Percentiles rank a stretch among this genome's conserved stretches.
Conservation (phyloP, 257 asterid genomes). For the Solanum piurae region DNA sequence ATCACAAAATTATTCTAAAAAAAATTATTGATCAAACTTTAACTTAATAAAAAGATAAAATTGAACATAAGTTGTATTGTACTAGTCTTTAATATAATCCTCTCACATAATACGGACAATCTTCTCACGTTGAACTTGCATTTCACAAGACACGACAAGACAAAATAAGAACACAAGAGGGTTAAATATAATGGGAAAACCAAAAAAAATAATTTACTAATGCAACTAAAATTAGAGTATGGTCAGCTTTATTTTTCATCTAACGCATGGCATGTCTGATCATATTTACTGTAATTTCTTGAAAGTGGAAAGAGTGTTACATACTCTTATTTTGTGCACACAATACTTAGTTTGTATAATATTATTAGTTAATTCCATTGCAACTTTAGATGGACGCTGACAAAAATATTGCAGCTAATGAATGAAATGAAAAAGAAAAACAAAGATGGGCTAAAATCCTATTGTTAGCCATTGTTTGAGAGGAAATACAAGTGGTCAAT, state of each 20-base stretch:
- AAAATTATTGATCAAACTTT: not conserved
- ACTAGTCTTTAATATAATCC: not conserved
- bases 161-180: not conserved
- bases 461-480: not conserved
- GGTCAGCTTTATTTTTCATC: not conserved
- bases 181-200: not conserved
- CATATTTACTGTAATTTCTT: no score
- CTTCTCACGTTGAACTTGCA: not conserved
- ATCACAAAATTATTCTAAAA: not conserved
- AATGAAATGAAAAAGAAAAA: no score
- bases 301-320: no score
- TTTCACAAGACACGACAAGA: not conserved
- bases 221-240: not conserved
- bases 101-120: not conserved
- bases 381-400: not conserved
- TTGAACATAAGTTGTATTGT: not conserved
- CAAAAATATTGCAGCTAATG: no score
- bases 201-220: no score
- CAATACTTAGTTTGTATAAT: not conserved
- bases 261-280: not conserved
- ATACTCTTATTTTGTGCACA: not conserved
- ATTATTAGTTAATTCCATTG: not conserved
- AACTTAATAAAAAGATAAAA: no score
- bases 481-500: not conserved
- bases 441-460: not conserved